Evolutionary conservation across 2,329 filamentous ascomycete genomes (phyloP).

Genomic region (Ploettnerulaceae sp.): DNA sequence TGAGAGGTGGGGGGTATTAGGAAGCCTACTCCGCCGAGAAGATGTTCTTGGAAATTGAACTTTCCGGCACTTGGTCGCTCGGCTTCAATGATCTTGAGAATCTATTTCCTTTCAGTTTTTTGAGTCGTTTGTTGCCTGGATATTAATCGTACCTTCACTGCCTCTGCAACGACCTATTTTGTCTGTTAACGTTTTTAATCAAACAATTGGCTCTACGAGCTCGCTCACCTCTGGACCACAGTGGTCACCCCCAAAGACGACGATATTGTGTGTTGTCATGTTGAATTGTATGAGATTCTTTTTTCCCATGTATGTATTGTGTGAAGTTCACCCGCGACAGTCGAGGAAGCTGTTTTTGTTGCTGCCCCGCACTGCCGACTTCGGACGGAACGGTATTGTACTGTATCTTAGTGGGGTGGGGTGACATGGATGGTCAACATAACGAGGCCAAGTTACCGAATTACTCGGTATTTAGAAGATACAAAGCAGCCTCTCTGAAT

Average conservation of each 20-base stretch:
- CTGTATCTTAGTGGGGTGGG: too few relatives aligned
- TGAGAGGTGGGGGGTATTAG: conserved; percentile 6
- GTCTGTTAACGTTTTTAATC: conserved; percentile 17
- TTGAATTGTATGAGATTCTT: conserved; percentile 23
- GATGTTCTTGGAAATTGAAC: conserved; percentile 87
- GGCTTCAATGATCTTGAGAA: conserved; percentile 74
- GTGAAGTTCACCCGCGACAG: too few relatives aligned
- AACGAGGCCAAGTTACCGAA: too few relatives aligned
- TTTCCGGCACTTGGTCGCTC: conserved; percentile 61
- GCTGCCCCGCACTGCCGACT: conserved; percentile 20
- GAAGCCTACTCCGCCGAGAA: conserved; percentile 77
- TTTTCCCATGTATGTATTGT: background rate
- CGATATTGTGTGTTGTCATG: conserved; percentile 72
- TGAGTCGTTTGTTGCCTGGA: background rate
- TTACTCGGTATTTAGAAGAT: too few relatives aligned
- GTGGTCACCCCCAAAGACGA: conserved; percentile 79
- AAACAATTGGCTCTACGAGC: conserved; percentile 5
- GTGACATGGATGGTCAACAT: too few relatives aligned
- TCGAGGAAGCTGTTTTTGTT: too few relatives aligned
- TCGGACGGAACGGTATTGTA: too few relatives aligned
- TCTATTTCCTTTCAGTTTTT: conserved; percentile 41
- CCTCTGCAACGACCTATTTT: conserved; percentile 72
- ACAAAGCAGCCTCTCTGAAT: too few relatives aligned
- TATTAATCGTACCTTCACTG: conserved; percentile 62
- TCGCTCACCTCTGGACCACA: conserved; percentile 75